A percentile compares a stretch with the other conserved stretches of the same genome.
Evolutionary conservation across 1,139 yeast species (phyloP).

Genomic region (Protomyces lactucae-debilis): DNA sequence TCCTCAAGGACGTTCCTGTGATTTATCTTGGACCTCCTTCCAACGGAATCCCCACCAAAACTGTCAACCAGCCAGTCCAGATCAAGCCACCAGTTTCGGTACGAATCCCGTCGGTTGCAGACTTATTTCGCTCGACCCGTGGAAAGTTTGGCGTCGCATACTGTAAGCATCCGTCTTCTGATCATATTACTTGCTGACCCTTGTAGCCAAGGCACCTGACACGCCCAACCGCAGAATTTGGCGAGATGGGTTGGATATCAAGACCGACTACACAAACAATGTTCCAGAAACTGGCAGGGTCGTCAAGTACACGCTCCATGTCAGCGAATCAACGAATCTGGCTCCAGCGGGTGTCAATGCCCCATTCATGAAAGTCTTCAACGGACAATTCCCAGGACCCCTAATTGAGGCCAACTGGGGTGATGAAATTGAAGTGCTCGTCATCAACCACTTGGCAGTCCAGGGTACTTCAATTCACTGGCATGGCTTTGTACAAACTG

Average conservation of each 20-base stretch:
- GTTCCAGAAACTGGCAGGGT: background rate
- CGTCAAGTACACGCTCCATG: background rate
- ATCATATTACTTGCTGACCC: no score
- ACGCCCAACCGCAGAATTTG: background rate
- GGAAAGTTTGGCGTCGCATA: background rate
- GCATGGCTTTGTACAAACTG: slow-evolving; percentile 76
- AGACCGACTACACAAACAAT: background rate
- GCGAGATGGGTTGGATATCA: background rate
- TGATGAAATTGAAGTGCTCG: slow-evolving; percentile 57
- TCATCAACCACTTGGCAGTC: slow-evolving; percentile 55
- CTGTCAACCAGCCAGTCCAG: background rate
- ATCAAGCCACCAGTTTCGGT: background rate
- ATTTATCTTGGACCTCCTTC: background rate
- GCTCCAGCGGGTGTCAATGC: slow-evolving; percentile 38
- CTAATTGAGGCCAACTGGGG: slow-evolving; percentile 59
- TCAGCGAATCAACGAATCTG: background rate
- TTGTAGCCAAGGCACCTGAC: no score
- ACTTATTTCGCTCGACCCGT: background rate
- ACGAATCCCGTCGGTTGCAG: background rate
- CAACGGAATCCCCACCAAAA: background rate
- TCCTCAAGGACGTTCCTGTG: background rate
- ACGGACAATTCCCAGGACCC: slow-evolving; percentile 65
- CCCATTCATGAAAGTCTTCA: slow-evolving; percentile 40
- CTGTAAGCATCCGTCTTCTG: no score
- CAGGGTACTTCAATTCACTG: slow-evolving; percentile 68